A percentile compares a stretch with the other conserved stretches of the same genome.
phyloP scores from a whole-genome alignment of 805 yeast genomes.

The Geotrichum ghanense region DNA sequence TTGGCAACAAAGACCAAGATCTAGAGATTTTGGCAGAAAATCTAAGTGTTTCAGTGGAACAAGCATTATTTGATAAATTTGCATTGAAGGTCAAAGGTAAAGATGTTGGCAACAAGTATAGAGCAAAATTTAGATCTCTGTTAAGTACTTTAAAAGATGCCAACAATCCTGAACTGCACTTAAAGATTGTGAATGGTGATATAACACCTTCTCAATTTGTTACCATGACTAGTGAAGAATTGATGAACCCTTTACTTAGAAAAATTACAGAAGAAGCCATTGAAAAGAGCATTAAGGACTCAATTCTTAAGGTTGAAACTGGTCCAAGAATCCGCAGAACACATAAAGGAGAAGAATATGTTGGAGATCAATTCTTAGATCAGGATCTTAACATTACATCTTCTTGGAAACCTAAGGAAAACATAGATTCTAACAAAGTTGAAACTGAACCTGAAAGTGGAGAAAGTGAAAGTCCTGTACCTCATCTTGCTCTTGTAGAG shows the following conservation, averaged over 20 bases:
- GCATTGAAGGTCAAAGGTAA: conserved; percentile 18
- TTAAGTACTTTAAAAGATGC: conserved; percentile 45
- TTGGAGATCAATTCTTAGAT: conserved; percentile 36
- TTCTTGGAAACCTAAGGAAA: not conserved
- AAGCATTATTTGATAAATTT: conserved; percentile 32
- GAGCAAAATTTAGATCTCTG: conserved; percentile 57
- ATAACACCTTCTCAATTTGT: conserved; percentile 50
- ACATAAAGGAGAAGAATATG: conserved; percentile 80
- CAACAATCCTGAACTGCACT: conserved; percentile 47
- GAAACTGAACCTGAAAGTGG: conserved; percentile 1
- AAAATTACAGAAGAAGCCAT: conserved; percentile 61
- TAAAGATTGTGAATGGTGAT: conserved; percentile 42
- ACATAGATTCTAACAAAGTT: not conserved
- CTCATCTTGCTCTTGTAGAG: not conserved
- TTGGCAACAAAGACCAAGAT: conserved; percentile 8
- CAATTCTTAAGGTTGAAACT: conserved; percentile 49
- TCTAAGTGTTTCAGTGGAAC: conserved; percentile 42
- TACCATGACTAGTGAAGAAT: conserved; percentile 56
- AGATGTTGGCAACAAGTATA: conserved; percentile 37
- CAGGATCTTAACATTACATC: conserved; percentile 17
- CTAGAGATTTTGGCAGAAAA: conserved; percentile 29
- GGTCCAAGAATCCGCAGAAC: conserved; percentile 65
- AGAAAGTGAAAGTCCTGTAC: conserved; percentile 3
- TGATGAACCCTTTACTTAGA: conserved; percentile 65
- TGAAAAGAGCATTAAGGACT: conserved; percentile 53